Percentiles rank a stretch among this genome's conserved stretches.
Evolutionary conservation across 1,139 yeast species (phyloP).

Genomic region (Schwanniomyces etchellsii): DNA sequence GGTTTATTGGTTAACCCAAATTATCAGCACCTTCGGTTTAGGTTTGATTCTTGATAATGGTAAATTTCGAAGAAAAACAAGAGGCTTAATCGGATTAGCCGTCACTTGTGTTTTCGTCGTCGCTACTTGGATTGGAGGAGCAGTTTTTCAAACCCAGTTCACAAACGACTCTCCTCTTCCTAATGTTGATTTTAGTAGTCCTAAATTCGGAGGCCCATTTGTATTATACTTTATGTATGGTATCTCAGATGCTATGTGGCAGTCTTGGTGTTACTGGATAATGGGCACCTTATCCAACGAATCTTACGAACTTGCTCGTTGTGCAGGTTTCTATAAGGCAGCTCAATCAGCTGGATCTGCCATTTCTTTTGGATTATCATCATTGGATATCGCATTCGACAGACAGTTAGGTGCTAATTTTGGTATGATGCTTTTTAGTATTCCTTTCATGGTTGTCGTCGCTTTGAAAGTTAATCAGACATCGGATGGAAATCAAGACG

Average conservation of each 20-base stretch:
- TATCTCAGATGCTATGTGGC: constrained; percentile 52
- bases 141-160: constrained; percentile 42
- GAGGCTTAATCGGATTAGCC: constrained; percentile 46
- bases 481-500: too few species aligned
- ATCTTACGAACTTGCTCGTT: constrained; percentile 50
- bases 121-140: constrained; percentile 62
- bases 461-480: too few species aligned
- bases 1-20: constrained; percentile 57
- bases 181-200: constrained; percentile 45
- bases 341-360: constrained; percentile 63
- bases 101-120: constrained; percentile 36
- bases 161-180: constrained; percentile 39
- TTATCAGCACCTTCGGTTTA: constrained; percentile 48
- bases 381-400: constrained; percentile 1
- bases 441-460: too few species aligned
- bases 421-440: not conserved
- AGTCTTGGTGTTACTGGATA: constrained; percentile 50
- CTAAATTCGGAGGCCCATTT: constrained; percentile 51
- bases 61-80: constrained; percentile 31
- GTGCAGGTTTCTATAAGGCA: constrained; percentile 60
- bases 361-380: constrained; percentile 53
- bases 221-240: constrained; percentile 60
- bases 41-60: constrained; percentile 45
- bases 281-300: constrained; percentile 56
- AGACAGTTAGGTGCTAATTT: constrained; percentile 4